Evolutionary conservation across 2,329 filamentous ascomycete genomes (phyloP).

Genomic region (Emmonsiellopsis sp.): DNA sequence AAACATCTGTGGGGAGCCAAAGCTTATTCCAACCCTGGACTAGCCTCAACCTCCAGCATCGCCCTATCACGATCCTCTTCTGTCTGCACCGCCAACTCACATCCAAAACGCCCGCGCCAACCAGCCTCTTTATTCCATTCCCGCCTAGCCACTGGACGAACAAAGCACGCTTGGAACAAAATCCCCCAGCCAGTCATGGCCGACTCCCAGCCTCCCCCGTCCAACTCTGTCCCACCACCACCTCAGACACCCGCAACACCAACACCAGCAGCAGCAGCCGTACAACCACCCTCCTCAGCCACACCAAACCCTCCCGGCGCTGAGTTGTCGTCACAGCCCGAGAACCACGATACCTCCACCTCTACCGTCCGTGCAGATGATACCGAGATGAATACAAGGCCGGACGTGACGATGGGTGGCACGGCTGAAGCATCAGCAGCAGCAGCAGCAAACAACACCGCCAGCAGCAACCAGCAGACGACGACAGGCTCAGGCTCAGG

Average conservation of each 20-base stretch:
- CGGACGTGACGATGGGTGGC: conserved; percentile 13
- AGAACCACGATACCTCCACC: background rate
- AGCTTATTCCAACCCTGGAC: too few species aligned
- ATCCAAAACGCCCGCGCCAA: too few species aligned
- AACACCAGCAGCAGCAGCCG: conserved; percentile 1
- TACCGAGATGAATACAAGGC: conserved; percentile 4
- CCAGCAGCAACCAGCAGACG: background rate
- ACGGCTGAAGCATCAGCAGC: conserved; percentile 9
- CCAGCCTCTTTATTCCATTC: too few species aligned
- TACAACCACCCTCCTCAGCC: background rate
- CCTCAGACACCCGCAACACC: background rate
- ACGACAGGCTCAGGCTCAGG: background rate
- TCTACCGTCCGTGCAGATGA: conserved; percentile 1
- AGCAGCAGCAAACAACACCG: background rate
- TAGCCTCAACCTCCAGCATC: too few species aligned
- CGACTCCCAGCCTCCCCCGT: conserved; percentile 1
- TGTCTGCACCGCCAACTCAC: too few species aligned
- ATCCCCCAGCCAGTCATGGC: background rate
- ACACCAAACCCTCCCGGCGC: background rate
- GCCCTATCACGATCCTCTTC: too few species aligned
- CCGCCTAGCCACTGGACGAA: background rate
- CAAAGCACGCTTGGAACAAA: background rate
- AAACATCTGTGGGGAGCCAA: too few species aligned
- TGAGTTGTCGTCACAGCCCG: background rate
- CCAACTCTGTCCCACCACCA: background rate